Evolutionary conservation across 441 rosid species (phyloP), one percentile per base, ranked within the genome.

Genomic region (Gossypium gossypioides): DNA sequence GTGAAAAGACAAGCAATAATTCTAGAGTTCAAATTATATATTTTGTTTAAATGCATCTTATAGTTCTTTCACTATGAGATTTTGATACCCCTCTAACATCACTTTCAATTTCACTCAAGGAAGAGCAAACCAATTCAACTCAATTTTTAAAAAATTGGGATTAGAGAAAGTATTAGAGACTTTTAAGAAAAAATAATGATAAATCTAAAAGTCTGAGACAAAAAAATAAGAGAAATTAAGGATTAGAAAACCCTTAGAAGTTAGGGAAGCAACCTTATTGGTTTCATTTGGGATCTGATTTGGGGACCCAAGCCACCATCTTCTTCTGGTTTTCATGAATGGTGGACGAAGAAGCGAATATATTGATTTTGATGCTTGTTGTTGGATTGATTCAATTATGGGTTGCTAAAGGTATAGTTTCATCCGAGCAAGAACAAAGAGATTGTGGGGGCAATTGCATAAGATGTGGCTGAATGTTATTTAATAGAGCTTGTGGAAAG

Each of bases 391-490:
- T 76, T 13, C 56, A 67, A 25, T 13, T 2, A 0, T 80, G 83
- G 82, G 70, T 51, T 25, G 74, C 80, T 6, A 82, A 82, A 72
- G 84, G 76, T 19, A 50, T 81, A 2, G 66, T 81, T 8, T 9
- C 52, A 4, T 63, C 74, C 9, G 22, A 42, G 21, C 61, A 74
- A 56, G 44, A 22, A 18, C 46, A 52, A 3, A 25, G 29, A 25
- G 29, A 25, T 25, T 25, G 29, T n/a, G 75, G 27, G 46, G 59
- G 37, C 21, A 25, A 55, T 72, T 2, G 1, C 68, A 21, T 80
- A 81, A 63, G 86, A 83, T 76, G 46, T 73, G 3, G 81, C 74
- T 13, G 79, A 81, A 56, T 10, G 68, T 52, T 77, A 73, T 51
- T 71, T 81, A 4, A 75, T 74, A 8, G 84, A 78, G 58, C 72